These are phyloP conservation scores for Pyronema omphalodes DNA, from an alignment of 495 filamentous ascomycete species.

Conservation along the genomic window DNA sequence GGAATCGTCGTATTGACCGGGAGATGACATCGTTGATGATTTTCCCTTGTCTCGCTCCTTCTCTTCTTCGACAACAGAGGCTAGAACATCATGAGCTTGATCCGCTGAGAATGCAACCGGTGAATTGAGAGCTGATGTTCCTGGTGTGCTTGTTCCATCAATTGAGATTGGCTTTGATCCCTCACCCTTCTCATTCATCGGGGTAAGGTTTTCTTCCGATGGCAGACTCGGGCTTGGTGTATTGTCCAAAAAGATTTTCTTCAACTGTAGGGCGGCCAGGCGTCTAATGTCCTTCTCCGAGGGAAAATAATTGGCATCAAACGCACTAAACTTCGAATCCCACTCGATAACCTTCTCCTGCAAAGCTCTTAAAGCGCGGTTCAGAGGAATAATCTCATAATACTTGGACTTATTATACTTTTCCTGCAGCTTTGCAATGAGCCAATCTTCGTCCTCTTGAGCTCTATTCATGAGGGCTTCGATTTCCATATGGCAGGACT, in stretches of 20 bases:
- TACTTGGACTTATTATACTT: slow-evolving; percentile 86
- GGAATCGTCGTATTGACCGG: slow-evolving; percentile 4
- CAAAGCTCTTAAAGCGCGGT: slow-evolving; percentile 66
- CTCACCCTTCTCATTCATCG: slow-evolving; percentile 31
- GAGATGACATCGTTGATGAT: not conserved
- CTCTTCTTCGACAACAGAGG: slow-evolving; percentile 52
- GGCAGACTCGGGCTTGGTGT: slow-evolving; percentile 51
- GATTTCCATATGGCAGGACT: slow-evolving; percentile 63
- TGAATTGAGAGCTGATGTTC: slow-evolving; percentile 4
- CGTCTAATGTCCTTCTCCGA: slow-evolving; percentile 94
- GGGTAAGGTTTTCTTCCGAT: slow-evolving; percentile 38
- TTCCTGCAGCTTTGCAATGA: slow-evolving; percentile 63
- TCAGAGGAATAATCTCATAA: slow-evolving; percentile 89
- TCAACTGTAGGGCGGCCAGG: slow-evolving; percentile 76
- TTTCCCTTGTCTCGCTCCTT: slow-evolving; percentile 22
- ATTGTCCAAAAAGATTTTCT: slow-evolving; percentile 87
- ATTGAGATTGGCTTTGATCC: slow-evolving; percentile 24
- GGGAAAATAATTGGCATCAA: slow-evolving; percentile 85
- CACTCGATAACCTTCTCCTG: slow-evolving; percentile 87
- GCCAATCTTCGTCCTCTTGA: slow-evolving; percentile 54
- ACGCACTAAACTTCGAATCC: slow-evolving; percentile 75
- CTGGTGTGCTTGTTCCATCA: slow-evolving; percentile 20
- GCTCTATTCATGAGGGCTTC: slow-evolving; percentile 55
- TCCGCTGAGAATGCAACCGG: slow-evolving; percentile 34
- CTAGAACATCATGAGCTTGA: slow-evolving; percentile 47